Evolutionary conservation across 805 yeast genomes (phyloP), one percentile per base, ranked within the genome.

Genomic region (Kodamaea restingae): DNA sequence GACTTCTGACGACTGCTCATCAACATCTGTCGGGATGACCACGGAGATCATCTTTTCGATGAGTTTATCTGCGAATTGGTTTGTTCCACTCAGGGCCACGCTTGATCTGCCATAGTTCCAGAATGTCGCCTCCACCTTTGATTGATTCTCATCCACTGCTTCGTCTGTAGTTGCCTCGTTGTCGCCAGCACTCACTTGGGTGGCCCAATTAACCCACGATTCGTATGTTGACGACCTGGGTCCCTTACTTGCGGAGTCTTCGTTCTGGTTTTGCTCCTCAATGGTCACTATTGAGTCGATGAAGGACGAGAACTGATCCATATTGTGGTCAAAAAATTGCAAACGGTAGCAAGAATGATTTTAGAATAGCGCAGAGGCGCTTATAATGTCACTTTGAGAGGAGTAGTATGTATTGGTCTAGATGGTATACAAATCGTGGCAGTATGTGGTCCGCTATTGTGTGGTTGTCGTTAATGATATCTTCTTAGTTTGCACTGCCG

Each of bases 1-100:
- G 3, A 68, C 49, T 25, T 56, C 52, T 12, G 59, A 63, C 14
- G 69, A 70, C 15, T 70, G 70, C 15, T 70, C 59, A 14, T 74
- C 73, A 11, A 45, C 48, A 27, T 51, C 50, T 34, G 84, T 71
- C 0, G 95, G 93, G 18, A 86, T 65, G 1, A 88, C 83, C 80
- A 85, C 77, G 15, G 79, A 67, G 6, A 87, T 61, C 36, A 86
- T 64, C 51, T 80, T 75, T 51, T 88, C 95, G 47, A 87, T 73
- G 39, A 87, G 59, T 40, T 80, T 81, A 48, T 87, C 95, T 0
- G 85, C 71, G 53, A 84, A 40, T 47, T 55, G 40, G 53, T 45
- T n/a, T 42, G 32, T 36, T 10, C 38, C 22, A 4, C 28, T 35
- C 8, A 21, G 15, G 10, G 39, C 32, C 11, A n/a, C 31, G 24